Conservation (phyloP, 352 stramenopile genomes). For the Globisporangium takayamanum region DNA sequence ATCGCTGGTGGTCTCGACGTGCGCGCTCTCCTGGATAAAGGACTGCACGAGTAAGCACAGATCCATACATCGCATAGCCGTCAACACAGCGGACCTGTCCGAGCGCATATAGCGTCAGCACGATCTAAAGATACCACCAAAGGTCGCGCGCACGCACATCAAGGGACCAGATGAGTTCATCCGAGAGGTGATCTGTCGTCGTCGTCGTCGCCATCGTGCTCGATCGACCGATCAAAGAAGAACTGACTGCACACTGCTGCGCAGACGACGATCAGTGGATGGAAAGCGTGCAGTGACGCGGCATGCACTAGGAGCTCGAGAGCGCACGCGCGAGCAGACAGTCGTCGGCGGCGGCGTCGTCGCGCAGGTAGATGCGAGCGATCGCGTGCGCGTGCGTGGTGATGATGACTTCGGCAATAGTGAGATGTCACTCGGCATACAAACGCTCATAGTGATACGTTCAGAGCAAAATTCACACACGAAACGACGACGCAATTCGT, state of each 20-base stretch:
- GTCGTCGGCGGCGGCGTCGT: not conserved
- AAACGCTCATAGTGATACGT: too few relatives aligned
- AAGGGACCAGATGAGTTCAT: conserved; percentile 64
- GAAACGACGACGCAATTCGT: too few relatives aligned
- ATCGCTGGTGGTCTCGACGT: conserved; percentile 16
- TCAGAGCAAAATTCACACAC: too few relatives aligned
- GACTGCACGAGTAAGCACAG: conserved; percentile 16
- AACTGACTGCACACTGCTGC: not conserved
- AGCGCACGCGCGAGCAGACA: not conserved
- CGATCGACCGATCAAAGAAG: not conserved
- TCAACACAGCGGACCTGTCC: not conserved
- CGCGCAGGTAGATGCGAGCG: not conserved
- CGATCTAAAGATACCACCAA: conserved; percentile 6
- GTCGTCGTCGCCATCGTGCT: not conserved
- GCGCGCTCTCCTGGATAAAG: conserved; percentile 34
- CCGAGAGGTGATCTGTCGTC: conserved; percentile 46
- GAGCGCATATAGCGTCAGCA: conserved; percentile 4
- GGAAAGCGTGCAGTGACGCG: not conserved
- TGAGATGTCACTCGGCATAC: too few relatives aligned
- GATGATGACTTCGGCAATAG: too few relatives aligned
- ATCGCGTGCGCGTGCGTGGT: not conserved
- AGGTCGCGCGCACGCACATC: conserved; percentile 40
- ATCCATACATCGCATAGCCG: conserved; percentile 5
- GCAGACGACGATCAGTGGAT: not conserved
- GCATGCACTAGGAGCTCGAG: conserved; percentile 8